phyloP scores from a whole-genome alignment of 2,329 filamentous ascomycete genomes.

The Sporothrix phasma region DNA sequence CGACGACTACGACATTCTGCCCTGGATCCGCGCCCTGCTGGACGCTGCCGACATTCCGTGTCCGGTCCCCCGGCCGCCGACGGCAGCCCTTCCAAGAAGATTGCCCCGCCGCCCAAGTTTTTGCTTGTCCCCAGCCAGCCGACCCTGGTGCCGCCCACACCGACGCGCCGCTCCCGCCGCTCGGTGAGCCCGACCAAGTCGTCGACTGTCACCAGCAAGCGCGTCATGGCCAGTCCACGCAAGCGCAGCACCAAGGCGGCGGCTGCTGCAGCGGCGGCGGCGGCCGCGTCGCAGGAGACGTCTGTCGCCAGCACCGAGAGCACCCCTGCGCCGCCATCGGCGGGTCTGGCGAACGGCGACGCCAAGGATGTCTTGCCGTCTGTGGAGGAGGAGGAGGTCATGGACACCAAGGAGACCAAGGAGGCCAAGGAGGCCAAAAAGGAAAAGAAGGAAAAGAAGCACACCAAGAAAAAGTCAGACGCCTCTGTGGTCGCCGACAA shows the following conservation, averaged over 20 bases:
- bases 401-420: constrained; percentile 12
- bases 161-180: constrained; percentile 42
- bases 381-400: constrained; percentile 42
- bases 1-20: constrained; percentile 72
- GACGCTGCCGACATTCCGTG: constrained; percentile 69
- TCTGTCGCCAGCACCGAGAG: constrained; percentile 25
- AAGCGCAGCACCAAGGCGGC: constrained; percentile 41
- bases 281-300: constrained; percentile 22
- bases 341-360: constrained; percentile 24
- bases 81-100: constrained; percentile 59
- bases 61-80: constrained; percentile 35
- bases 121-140: constrained; percentile 30
- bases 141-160: constrained; percentile 40
- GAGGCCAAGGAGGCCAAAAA: constrained; percentile 13
- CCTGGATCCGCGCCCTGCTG: constrained; percentile 87
- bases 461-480: constrained; percentile 45
- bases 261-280: constrained; percentile 16
- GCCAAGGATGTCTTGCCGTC: constrained; percentile 41
- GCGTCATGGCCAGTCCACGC: constrained; percentile 40
- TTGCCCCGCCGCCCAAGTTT: constrained; percentile 72
- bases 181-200: constrained; percentile 49
- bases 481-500: constrained; percentile 32
- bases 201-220: constrained; percentile 25
- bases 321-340: constrained; percentile 22
- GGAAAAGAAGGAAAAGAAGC: constrained; percentile 32